A percentile compares a stretch with the other conserved stretches of the same genome.
phyloP scores from a whole-genome alignment of 2,329 filamentous ascomycete species.

The Exophiala alcalophila region DNA sequence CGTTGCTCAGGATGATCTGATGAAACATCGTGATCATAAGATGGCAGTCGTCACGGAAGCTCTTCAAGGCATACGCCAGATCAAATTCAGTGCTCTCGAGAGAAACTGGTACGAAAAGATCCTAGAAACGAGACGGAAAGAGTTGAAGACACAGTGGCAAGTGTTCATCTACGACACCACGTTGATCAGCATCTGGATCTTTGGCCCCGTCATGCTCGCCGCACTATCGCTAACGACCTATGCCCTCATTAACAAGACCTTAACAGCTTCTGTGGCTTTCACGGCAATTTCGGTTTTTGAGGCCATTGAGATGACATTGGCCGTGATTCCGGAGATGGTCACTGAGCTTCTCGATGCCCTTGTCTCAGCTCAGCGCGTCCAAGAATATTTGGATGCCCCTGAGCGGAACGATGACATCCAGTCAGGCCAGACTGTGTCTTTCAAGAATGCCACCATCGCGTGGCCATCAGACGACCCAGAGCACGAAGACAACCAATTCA shows the following conservation, averaged over 20 bases:
- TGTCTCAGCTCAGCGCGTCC: conserved; percentile 69
- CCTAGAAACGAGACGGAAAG: conserved; percentile 60
- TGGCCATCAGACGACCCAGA: conserved; percentile 66
- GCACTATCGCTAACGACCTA: conserved; percentile 69
- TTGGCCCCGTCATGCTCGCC: conserved; percentile 70
- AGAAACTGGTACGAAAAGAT: conserved; percentile 72
- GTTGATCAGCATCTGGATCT: conserved; percentile 66
- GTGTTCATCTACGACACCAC: conserved; percentile 63
- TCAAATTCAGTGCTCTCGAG: conserved; percentile 79
- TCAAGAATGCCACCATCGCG: conserved; percentile 66
- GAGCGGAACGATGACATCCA: conserved; percentile 59
- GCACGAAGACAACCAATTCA: conserved; percentile 58
- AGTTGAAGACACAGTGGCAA: conserved; percentile 64
- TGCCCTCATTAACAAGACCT: conserved; percentile 58
- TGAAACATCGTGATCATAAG: conserved; percentile 74
- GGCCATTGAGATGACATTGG: conserved; percentile 68
- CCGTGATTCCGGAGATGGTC: conserved; percentile 69
- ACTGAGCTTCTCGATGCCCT: conserved; percentile 68
- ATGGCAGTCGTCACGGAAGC: conserved; percentile 73
- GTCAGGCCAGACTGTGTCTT: conserved; percentile 59
- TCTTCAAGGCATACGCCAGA: conserved; percentile 74
- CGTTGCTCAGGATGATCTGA: conserved; percentile 63
- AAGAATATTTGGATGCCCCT: conserved; percentile 65
- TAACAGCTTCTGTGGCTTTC: conserved; percentile 73
- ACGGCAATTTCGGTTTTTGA: conserved; percentile 73